phyloP scores from a whole-genome alignment of 2,329 filamentous ascomycete species.

The Sphaerostilbella broomeana region DNA sequence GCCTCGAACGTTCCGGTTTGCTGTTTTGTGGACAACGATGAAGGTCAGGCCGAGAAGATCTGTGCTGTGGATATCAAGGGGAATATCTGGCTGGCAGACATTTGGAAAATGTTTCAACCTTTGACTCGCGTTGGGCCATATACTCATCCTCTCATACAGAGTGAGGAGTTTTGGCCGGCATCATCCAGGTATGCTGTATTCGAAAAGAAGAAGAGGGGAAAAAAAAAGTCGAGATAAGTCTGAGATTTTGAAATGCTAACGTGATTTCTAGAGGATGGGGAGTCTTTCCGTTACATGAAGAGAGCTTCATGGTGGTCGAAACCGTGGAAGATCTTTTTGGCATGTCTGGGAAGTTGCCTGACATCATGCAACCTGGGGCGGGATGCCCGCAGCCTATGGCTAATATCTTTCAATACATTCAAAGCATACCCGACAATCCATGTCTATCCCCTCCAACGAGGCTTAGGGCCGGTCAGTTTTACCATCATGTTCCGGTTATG shows the following conservation, averaged over 20 bases:
- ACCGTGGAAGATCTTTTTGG: slow-evolving; percentile 30
- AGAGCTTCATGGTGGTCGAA: slow-evolving; percentile 35
- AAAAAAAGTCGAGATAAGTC: too few relatives aligned
- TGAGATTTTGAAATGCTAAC: too few relatives aligned
- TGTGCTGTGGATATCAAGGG: slow-evolving; percentile 47
- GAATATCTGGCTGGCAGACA: slow-evolving; percentile 42
- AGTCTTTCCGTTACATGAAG: slow-evolving; percentile 38
- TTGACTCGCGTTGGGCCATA: slow-evolving; percentile 21
- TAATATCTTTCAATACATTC: slow-evolving; percentile 22
- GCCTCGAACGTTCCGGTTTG: slow-evolving; percentile 48
- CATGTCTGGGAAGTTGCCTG: slow-evolving; percentile 17
- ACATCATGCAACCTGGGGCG: slow-evolving; percentile 5
- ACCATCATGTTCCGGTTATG: slow-evolving; percentile 6
- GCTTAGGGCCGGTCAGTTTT: slow-evolving; percentile 8
- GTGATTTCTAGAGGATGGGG: slow-evolving; percentile 44
- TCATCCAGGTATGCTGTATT: slow-evolving; percentile 21
- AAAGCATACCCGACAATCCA: slow-evolving; percentile 26
- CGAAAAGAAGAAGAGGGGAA: too few relatives aligned
- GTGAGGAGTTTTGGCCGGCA: slow-evolving; percentile 24
- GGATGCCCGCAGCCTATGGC: slow-evolving; percentile 20
- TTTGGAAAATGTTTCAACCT: slow-evolving; percentile 37
- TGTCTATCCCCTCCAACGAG: slow-evolving; percentile 13
- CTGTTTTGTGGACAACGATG: slow-evolving; percentile 40
- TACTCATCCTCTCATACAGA: slow-evolving; percentile 17
- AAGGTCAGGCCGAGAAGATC: slow-evolving; percentile 44